phyloP scores from a whole-genome alignment of 345 rosid species.

The Balakata baccata region DNA sequence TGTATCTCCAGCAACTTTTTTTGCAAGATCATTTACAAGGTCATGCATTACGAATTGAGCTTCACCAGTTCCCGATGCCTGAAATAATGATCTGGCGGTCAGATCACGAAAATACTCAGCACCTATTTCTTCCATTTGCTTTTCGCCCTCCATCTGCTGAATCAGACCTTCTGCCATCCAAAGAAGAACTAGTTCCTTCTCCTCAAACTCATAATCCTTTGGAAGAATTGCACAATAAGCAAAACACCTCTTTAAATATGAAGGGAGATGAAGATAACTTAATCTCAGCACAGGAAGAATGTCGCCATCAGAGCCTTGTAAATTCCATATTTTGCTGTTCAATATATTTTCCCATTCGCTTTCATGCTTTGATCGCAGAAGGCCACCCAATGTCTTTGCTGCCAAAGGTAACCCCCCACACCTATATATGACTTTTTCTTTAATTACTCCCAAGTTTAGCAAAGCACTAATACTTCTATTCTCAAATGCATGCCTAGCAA shows the following conservation, averaged over 20 bases:
- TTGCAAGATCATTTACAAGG: slow-evolving; percentile 22
- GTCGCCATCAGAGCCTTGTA: neutral
- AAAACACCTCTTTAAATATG: slow-evolving; percentile 17
- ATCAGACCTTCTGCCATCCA: slow-evolving; percentile 30
- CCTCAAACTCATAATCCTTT: slow-evolving; percentile 19
- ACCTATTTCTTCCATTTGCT: slow-evolving; percentile 14
- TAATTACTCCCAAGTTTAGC: neutral
- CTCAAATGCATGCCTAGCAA: slow-evolving; percentile 10
- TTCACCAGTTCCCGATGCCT: neutral
- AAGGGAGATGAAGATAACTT: slow-evolving; percentile 20
- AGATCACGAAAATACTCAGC: slow-evolving; percentile 18
- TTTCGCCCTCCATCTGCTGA: neutral
- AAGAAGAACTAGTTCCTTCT: slow-evolving; percentile 17
- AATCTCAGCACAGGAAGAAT: slow-evolving; percentile 15
- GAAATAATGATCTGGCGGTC: slow-evolving; percentile 16
- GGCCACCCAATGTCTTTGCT: slow-evolving; percentile 26
- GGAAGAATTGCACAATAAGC: slow-evolving; percentile 24
- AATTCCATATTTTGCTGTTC: slow-evolving; percentile 8
- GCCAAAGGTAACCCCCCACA: slow-evolving; percentile 26
- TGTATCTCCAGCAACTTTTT: slow-evolving; percentile 7
- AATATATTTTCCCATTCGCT: slow-evolving; percentile 14
- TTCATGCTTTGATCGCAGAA: slow-evolving; percentile 9
- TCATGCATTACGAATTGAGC: slow-evolving; percentile 17
- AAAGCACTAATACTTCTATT: neutral
- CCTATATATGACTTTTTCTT: slow-evolving; percentile 5